Conservation (phyloP, 176 grass and related monocot genomes). For the Ensete glaucum region DNA sequence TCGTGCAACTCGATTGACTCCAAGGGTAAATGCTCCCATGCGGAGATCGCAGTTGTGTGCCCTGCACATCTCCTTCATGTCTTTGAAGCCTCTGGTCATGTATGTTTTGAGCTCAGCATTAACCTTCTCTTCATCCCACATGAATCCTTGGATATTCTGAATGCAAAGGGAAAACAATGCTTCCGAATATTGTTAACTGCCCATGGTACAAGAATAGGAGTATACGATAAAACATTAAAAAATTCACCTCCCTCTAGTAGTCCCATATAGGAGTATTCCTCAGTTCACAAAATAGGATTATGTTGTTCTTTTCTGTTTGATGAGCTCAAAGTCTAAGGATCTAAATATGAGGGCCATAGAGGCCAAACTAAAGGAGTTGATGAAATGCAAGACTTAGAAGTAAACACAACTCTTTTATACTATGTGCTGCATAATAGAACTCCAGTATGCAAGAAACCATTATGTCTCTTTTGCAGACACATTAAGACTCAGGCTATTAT, state of each 20-base stretch:
- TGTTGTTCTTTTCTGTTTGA: no score
- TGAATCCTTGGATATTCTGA: slow-evolving; percentile 96
- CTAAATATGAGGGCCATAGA: no score
- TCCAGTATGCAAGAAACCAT: no score
- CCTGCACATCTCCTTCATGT: slow-evolving; percentile 77
- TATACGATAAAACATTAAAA: not conserved
- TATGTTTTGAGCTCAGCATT: slow-evolving; percentile 75
- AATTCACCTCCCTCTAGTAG: not conserved
- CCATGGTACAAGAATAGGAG: no score
- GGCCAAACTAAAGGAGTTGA: no score
- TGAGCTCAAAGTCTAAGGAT: no score
- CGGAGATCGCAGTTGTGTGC: slow-evolving; percentile 76
- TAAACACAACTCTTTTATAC: no score
- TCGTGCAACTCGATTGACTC: slow-evolving; percentile 84
- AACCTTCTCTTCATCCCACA: slow-evolving; percentile 95
- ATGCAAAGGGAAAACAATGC: not conserved
- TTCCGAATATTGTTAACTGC: not conserved
- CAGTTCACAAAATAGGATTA: no score
- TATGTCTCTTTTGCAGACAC: no score
- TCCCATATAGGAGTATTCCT: not conserved
- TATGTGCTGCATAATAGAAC: no score
- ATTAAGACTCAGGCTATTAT: no score
- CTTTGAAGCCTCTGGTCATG: slow-evolving; percentile 60
- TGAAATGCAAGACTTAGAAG: no score
- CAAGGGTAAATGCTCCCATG: slow-evolving; percentile 95